Conservation (phyloP, 148 eudicot genomes). For the Spergularia marina region DNA sequence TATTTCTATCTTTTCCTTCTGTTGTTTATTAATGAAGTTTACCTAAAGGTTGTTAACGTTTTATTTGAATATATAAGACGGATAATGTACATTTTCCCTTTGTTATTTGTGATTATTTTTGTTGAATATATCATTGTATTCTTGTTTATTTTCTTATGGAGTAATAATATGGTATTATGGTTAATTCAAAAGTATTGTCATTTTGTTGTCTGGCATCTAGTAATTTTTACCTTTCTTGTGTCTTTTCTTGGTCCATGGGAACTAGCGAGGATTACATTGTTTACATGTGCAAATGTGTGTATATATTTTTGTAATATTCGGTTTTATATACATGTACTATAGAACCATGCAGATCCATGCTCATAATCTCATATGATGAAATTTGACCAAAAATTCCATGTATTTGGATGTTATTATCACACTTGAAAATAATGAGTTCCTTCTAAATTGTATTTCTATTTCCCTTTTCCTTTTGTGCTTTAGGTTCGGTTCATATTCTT, state of each 20-base stretch:
- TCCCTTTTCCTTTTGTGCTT: background rate
- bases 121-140: background rate
- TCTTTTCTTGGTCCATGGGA: conserved; percentile 30
- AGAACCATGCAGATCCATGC: conserved; percentile 11
- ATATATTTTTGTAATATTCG: conserved; percentile 7
- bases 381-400: conserved; percentile 22
- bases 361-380: conserved; percentile 23
- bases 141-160: background rate
- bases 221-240: conserved; percentile 27
- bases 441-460: too few species aligned
- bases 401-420: conserved; percentile 11
- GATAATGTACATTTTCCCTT: too few species aligned
- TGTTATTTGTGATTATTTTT: too few species aligned
- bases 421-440: background rate
- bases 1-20: background rate
- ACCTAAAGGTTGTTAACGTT: too few species aligned
- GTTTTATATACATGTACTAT: background rate
- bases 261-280: conserved; percentile 22
- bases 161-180: background rate
- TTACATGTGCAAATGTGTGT: conserved; percentile 7
- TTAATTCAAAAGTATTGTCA: conserved; percentile 22
- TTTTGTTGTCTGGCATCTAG: conserved; percentile 26
- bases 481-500: too few species aligned
- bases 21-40: background rate
- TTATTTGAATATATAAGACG: too few species aligned